phyloP scores from a whole-genome alignment of 495 filamentous ascomycete species.

The Penicillium crystallinum region DNA sequence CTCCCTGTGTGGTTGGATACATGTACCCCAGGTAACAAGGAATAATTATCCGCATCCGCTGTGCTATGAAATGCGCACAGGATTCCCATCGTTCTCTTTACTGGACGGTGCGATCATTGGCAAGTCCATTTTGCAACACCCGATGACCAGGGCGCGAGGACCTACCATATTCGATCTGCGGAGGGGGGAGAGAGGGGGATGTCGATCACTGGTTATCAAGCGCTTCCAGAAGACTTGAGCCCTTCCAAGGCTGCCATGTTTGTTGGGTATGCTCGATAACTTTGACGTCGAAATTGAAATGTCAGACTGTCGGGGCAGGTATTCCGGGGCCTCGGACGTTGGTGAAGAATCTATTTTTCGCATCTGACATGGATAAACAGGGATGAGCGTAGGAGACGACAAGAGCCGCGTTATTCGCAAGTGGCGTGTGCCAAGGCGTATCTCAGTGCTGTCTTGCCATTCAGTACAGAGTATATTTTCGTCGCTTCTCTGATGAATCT shows the following conservation, averaged over 20 bases:
- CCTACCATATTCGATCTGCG: neutral
- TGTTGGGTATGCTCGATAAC: neutral
- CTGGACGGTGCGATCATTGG: neutral
- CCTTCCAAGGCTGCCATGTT: neutral
- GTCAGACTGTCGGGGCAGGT: neutral
- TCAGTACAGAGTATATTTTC: too few relatives aligned
- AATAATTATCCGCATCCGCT: neutral
- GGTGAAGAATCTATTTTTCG: neutral
- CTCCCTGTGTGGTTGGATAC: neutral
- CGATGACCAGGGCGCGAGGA: neutral
- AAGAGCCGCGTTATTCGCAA: neutral
- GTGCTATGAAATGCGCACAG: neutral
- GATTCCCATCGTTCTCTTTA: neutral
- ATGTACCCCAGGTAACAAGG: neutral
- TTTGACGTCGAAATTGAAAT: neutral
- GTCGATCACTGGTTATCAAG: neutral
- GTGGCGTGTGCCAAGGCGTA: neutral
- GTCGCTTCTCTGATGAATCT: too few relatives aligned
- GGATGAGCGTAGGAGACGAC: neutral
- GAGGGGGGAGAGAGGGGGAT: neutral
- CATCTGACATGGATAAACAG: conserved; percentile 2
- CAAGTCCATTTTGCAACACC: neutral
- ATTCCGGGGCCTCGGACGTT: neutral
- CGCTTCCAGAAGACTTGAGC: conserved; percentile 3
- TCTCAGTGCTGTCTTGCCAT: neutral